A percentile compares a stretch with the other conserved stretches of the same genome.
Conservation (phyloP, 768 basidiomycete genomes). For the Hemileccinum rubropunctum region DNA sequence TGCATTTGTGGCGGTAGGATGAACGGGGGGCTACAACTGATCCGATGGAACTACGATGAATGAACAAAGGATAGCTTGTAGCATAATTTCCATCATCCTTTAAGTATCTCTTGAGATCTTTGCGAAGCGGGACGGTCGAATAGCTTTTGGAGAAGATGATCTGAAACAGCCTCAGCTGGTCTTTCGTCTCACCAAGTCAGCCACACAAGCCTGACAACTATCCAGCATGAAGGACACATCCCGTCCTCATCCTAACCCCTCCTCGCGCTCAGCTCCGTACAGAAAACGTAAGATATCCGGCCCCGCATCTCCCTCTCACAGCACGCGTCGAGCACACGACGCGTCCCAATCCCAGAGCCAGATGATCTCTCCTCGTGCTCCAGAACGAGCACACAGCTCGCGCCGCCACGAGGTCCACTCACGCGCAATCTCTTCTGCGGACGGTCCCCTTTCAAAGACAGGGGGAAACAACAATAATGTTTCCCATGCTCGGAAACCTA, state of each 20-base stretch:
- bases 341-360: conserved; percentile 2
- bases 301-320: conserved; percentile 6
- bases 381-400: conserved; percentile 8
- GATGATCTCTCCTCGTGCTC: background rate
- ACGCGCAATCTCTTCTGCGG: background rate
- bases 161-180: conserved; percentile 1
- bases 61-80: background rate
- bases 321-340: conserved; percentile 14
- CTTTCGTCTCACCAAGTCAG: conserved; percentile 12
- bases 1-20: too few relatives aligned
- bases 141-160: background rate
- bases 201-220: conserved; percentile 12
- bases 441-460: background rate
- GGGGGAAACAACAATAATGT: conserved; percentile 5
- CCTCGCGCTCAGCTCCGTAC: conserved; percentile 18
- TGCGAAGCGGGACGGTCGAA: conserved; percentile 7
- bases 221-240: conserved; percentile 25
- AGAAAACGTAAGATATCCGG: conserved; percentile 11
- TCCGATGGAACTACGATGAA: background rate
- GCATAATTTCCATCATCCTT: background rate
- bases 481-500: conserved; percentile 2
- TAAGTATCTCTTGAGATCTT: background rate
- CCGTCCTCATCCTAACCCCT: conserved; percentile 10
- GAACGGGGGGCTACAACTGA: background rate
- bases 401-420: conserved; percentile 5